Evolutionary conservation across 441 rosid genomes (phyloP).

Genomic region (Pelargonium myrrhifolium): DNA sequence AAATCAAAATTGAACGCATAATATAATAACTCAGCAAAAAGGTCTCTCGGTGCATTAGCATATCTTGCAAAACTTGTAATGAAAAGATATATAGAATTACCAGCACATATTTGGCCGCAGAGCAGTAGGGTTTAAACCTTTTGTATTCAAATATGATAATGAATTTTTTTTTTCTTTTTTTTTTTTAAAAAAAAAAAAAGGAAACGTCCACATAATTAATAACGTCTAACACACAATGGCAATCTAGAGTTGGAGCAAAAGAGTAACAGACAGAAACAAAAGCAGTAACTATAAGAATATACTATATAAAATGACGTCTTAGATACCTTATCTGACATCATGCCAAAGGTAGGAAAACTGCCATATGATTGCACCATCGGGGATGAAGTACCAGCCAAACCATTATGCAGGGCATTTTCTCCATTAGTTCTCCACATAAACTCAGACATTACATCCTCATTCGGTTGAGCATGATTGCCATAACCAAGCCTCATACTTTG

Average conservation of each 20-base stretch:
- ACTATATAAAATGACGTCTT: no score
- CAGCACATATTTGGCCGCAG: no score
- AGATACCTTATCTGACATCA: slow-evolving; percentile 40
- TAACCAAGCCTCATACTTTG: slow-evolving; percentile 27
- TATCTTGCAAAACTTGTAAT: slow-evolving; percentile 8
- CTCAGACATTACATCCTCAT: slow-evolving; percentile 27
- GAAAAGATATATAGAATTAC: background rate
- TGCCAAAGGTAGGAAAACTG: slow-evolving; percentile 30
- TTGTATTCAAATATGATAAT: no score
- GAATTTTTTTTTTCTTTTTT: no score
- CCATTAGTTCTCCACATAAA: slow-evolving; percentile 36
- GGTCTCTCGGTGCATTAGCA: background rate
- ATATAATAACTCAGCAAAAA: background rate
- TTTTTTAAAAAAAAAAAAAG: no score
- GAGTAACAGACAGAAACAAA: no score
- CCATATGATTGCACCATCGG: slow-evolving; percentile 29
- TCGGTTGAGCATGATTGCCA: slow-evolving; percentile 20
- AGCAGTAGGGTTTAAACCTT: no score
- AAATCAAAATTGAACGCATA: background rate
- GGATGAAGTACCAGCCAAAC: slow-evolving; percentile 33
- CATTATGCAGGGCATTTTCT: slow-evolving; percentile 26
- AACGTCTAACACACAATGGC: no score
- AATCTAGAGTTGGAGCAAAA: no score
- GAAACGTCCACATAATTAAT: no score
- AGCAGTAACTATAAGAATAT: no score